These are phyloP conservation scores for Penicillium sp. DNA, from an alignment of 2,329 filamentous ascomycete genomes.

Conservation along the genomic window DNA sequence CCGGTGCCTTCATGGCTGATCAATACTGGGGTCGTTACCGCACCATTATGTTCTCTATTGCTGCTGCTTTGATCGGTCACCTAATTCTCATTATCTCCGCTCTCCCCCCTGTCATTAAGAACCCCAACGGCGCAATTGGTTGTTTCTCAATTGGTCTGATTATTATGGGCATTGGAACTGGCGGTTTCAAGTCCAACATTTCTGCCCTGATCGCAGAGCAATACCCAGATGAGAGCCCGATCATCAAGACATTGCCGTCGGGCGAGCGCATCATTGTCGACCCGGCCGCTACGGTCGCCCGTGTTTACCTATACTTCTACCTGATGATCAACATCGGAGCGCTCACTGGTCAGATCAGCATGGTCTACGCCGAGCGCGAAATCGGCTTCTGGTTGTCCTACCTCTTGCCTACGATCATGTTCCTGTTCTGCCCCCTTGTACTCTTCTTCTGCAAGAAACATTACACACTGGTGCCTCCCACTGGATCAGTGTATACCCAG, in stretches of 20 bases:
- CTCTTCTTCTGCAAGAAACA: conserved; percentile 64
- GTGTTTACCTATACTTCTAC: conserved; percentile 74
- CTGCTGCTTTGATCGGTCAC: conserved; percentile 70
- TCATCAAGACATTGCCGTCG: conserved; percentile 57
- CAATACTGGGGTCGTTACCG: conserved; percentile 72
- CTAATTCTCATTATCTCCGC: conserved; percentile 70
- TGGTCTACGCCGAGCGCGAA: conserved; percentile 76
- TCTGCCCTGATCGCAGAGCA: conserved; percentile 74
- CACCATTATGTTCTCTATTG: conserved; percentile 71
- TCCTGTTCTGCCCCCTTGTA: conserved; percentile 66
- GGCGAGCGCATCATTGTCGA: conserved; percentile 74
- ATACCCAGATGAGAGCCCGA: conserved; percentile 63
- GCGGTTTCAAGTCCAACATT: conserved; percentile 82
- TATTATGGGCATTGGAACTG: conserved; percentile 73
- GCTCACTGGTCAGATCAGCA: conserved; percentile 64
- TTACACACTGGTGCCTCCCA: conserved; percentile 69
- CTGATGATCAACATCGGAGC: conserved; percentile 72
- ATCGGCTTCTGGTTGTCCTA: conserved; percentile 69
- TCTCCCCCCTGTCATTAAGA: conserved; percentile 65
- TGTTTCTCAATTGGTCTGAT: conserved; percentile 69
- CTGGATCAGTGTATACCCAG: conserved; percentile 73
- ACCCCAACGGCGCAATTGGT: conserved; percentile 62
- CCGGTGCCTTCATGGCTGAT: conserved; percentile 69
- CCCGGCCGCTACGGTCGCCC: conserved; percentile 69
- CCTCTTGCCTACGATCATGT: conserved; percentile 69